These are phyloP conservation scores for Dendrocalamus latiflorus DNA, from an alignment of 202 grass and related monocot genomes.

Conservation along the genomic window DNA sequence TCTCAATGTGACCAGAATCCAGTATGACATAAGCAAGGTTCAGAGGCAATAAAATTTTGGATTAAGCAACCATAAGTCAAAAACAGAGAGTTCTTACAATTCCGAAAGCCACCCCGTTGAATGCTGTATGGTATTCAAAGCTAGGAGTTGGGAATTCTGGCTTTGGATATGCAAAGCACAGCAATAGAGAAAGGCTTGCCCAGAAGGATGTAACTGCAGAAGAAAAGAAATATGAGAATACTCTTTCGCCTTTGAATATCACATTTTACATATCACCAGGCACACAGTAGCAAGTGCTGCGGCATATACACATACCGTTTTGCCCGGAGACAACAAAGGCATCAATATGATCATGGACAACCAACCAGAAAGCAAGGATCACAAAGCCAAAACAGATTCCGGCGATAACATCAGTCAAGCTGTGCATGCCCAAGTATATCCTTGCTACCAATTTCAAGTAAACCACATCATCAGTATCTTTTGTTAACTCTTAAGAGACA, in stretches of 20 bases:
- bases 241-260: background rate
- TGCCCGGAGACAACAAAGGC: slow-evolving; percentile 71
- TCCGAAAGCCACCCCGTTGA: slow-evolving; percentile 91
- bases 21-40: background rate
- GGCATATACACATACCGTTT: slow-evolving; percentile 53
- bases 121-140: slow-evolving; percentile 88
- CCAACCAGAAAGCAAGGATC: slow-evolving; percentile 87
- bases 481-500: background rate
- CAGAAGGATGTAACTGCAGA: slow-evolving; percentile 82
- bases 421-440: slow-evolving; percentile 98
- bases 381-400: slow-evolving; percentile 61
- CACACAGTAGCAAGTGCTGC: background rate
- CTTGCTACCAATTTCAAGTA: slow-evolving; percentile 55
- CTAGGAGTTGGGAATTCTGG: slow-evolving; percentile 92
- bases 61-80: background rate
- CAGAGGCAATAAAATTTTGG: background rate
- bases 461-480: slow-evolving; percentile 20
- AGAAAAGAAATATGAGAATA: background rate
- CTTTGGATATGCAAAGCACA: slow-evolving; percentile 85
- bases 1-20: slow-evolving; percentile 4
- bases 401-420: slow-evolving; percentile 68
- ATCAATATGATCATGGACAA: slow-evolving; percentile 59
- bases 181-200: slow-evolving; percentile 64
- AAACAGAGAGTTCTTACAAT: slow-evolving; percentile 71
- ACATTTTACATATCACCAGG: background rate